Percentiles rank a stretch among this genome's conserved stretches.
phyloP scores from a whole-genome alignment of 441 rosid species.

The Gossypium aridum region DNA sequence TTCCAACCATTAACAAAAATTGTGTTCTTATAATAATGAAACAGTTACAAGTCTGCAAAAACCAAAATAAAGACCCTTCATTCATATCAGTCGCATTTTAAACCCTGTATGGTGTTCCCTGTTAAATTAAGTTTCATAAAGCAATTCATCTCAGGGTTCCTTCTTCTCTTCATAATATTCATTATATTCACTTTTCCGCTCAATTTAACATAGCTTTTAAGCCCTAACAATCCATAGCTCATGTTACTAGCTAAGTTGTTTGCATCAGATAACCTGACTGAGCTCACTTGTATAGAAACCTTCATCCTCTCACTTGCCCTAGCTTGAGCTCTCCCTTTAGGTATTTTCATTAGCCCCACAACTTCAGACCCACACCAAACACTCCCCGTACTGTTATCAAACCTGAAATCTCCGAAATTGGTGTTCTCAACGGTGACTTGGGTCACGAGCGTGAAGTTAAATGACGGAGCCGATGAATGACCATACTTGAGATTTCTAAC shows the following conservation, averaged over 20 bases:
- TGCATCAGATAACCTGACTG: slow-evolving; percentile 9
- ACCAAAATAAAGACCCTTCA: background rate
- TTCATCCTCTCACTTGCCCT: slow-evolving; percentile 32
- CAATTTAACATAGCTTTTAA: slow-evolving; percentile 33
- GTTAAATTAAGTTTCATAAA: slow-evolving; percentile 7
- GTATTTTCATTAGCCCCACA: slow-evolving; percentile 33
- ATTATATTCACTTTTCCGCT: slow-evolving; percentile 29
- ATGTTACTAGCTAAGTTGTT: slow-evolving; percentile 25
- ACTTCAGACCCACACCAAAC: slow-evolving; percentile 21
- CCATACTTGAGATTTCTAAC: slow-evolving; percentile 22
- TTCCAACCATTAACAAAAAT: background rate
- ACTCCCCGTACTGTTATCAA: slow-evolving; percentile 19
- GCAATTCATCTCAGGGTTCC: slow-evolving; percentile 13
- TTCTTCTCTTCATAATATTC: background rate
- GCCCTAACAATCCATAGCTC: slow-evolving; percentile 34
- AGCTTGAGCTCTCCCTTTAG: slow-evolving; percentile 29
- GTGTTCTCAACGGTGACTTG: slow-evolving; percentile 37
- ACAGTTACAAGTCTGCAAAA: background rate
- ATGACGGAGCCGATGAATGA: slow-evolving; percentile 17
- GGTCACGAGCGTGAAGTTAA: slow-evolving; percentile 33
- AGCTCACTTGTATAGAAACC: slow-evolving; percentile 23
- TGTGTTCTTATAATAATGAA: background rate
- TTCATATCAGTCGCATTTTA: slow-evolving; percentile 5
- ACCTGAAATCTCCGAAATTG: slow-evolving; percentile 51
- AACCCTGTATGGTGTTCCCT: background rate